Evolutionary conservation across 129 eudicot genomes (phyloP).

Genomic region (Flaveria trinervia): DNA sequence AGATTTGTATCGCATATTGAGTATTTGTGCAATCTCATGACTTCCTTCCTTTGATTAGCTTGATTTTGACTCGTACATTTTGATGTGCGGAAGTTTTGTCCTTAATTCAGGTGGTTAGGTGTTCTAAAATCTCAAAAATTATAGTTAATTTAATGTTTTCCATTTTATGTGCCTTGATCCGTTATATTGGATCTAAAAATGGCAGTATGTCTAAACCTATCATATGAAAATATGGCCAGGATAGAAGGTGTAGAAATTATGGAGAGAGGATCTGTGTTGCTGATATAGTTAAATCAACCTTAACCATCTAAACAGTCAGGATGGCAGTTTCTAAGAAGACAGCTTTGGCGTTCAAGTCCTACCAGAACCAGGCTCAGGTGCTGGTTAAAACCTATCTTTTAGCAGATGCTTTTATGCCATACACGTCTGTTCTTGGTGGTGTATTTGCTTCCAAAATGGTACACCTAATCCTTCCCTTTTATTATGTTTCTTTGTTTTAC

Average conservation of each 20-base stretch:
- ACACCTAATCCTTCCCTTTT: slow-evolving; percentile 17
- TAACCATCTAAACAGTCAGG: slow-evolving; percentile 25
- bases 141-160: neutral
- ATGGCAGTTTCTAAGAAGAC: slow-evolving; percentile 63
- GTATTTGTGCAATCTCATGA: slow-evolving; percentile 6
- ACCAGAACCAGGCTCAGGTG: slow-evolving; percentile 64
- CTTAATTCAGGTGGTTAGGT: neutral
- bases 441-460: slow-evolving; percentile 87
- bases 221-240: slow-evolving; percentile 19
- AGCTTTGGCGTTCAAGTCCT: slow-evolving; percentile 56
- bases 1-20: neutral
- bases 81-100: neutral
- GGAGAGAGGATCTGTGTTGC: slow-evolving; percentile 32
- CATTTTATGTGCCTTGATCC: neutral
- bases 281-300: slow-evolving; percentile 21
- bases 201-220: slow-evolving; percentile 10
- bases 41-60: neutral
- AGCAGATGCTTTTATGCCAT: slow-evolving; percentile 64
- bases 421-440: slow-evolving; percentile 75
- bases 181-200: neutral
- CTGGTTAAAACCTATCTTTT: slow-evolving; percentile 63
- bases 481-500: slow-evolving; percentile 8
- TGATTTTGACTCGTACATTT: neutral
- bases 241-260: slow-evolving; percentile 24
- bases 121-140: too few relatives aligned